These are phyloP conservation scores for Leccinum disarticulatum DNA, from an alignment of 768 basidiomycete genomes.

Conservation along the genomic window DNA sequence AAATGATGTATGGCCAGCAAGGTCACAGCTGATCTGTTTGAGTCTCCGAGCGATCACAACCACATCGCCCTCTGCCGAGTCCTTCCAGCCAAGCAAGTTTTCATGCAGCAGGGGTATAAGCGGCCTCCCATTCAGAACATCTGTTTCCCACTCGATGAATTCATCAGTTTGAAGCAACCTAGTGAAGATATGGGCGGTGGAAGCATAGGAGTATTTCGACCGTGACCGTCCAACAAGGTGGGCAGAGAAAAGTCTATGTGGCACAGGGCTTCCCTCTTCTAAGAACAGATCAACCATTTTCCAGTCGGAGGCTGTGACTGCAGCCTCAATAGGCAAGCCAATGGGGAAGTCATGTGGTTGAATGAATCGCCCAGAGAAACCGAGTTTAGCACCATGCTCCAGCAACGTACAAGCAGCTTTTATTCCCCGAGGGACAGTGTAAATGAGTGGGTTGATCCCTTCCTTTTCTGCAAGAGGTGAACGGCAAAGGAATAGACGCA, in stretches of 20 bases:
- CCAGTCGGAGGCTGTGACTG: background rate
- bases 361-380: background rate
- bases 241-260: background rate
- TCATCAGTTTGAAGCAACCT: background rate
- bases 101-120: too few relatives aligned
- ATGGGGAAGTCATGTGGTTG: too few relatives aligned
- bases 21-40: background rate
- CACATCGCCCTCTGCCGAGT: background rate
- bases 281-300: background rate
- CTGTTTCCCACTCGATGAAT: background rate
- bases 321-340: background rate
- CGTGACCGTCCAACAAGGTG: background rate
- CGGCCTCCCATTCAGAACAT: background rate
- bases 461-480: background rate
- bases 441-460: background rate
- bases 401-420: background rate
- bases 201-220: too few relatives aligned
- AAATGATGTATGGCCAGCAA: background rate
- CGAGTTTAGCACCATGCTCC: background rate
- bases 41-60: background rate
- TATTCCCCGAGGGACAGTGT: rapidly evolving
- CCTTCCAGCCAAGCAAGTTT: too few relatives aligned
- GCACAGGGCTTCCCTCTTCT: background rate
- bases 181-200: background rate
- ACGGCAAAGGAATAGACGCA: background rate